Base-by-base conservation (phyloP, 2,329 filamentous ascomycete species). In the Colletotrichum chrysophilum region DNA sequence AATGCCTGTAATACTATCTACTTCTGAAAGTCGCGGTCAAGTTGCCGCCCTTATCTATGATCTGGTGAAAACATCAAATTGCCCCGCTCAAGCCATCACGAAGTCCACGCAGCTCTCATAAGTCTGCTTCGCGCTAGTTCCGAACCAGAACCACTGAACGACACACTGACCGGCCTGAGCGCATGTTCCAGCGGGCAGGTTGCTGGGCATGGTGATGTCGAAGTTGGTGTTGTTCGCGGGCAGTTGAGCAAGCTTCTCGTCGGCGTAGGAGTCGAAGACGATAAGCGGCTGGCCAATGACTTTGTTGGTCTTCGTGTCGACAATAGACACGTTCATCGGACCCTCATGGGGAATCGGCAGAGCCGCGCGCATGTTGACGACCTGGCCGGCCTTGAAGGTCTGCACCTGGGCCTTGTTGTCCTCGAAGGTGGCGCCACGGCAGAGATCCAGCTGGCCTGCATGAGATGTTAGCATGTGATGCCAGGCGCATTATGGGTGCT, bases 251-350 rank as follows among this genome's bases (percentile, higher is more conserved):
- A 84, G 80, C 16, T 66, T 80, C 79, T 87, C 86, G 73, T 89
- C 84, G 32, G 90, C 91, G 79, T 92, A 93, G 78, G 84, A 84
- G 78, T 87, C 85, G 82, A 90, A 93, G 77, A 85, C 86, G 76
- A 89, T 90, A 77, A 93, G 84, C 16, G 88, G 87, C 64, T 82
- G 75, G 38, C 90, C 90, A 30, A 93, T 85, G 75, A 91, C 82
- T 30, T 81, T 84, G 84, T 91, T 89, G 78, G 86, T 87, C 48
- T 85, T 83, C 13, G 88, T 89, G 79, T 89, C 86, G 78, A 93
- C 87, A 66, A 93, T 86, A 21, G 88, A 91, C 52, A 93, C 89
- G 81, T 93, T 93, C 80, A 83, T 84, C 16, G 85, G 84, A 0
- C 87, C 87, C 21, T 85, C 86, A 81, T 88, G 87, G 8, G 87